phyloP scores from a whole-genome alignment of 805 yeast genomes.

The Candida tammaniensis region DNA sequence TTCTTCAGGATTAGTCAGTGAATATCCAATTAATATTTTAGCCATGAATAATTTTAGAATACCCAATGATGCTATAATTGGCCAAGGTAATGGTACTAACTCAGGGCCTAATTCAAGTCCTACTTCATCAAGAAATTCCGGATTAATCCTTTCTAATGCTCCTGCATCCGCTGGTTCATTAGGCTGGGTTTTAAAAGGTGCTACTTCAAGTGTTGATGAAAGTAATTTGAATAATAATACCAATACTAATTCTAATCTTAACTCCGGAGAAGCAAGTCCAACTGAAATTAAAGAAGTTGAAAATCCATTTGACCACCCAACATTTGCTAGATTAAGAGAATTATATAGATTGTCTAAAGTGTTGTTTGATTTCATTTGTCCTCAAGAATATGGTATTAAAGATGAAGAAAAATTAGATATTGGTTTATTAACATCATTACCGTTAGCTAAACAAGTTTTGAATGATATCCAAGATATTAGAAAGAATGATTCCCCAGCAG shows the following conservation, averaged over 20 bases:
- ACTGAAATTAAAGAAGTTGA: constrained; percentile 12
- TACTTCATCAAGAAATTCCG: constrained; percentile 20
- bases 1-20: constrained; percentile 58
- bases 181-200: constrained; percentile 67
- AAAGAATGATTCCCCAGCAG: constrained; percentile 74
- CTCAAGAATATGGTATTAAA: constrained; percentile 97
- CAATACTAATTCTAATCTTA: constrained; percentile 17
- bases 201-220: constrained; percentile 19
- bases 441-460: constrained; percentile 84
- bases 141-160: constrained; percentile 20
- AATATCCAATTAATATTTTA: constrained; percentile 69
- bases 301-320: constrained; percentile 70
- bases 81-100: neutral
- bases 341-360: constrained; percentile 88
- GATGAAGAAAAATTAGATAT: constrained; percentile 94
- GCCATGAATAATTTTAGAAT: constrained; percentile 76
- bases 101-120: constrained; percentile 15
- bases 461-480: constrained; percentile 78
- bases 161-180: constrained; percentile 59
- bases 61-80: constrained; percentile 30
- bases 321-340: constrained; percentile 79
- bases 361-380: constrained; percentile 93
- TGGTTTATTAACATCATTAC: constrained; percentile 90
- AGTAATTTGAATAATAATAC: constrained; percentile 16
- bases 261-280: constrained; percentile 16